phyloP scores from a whole-genome alignment of 805 yeast genomes.

The Spathaspora passalidarum region DNA sequence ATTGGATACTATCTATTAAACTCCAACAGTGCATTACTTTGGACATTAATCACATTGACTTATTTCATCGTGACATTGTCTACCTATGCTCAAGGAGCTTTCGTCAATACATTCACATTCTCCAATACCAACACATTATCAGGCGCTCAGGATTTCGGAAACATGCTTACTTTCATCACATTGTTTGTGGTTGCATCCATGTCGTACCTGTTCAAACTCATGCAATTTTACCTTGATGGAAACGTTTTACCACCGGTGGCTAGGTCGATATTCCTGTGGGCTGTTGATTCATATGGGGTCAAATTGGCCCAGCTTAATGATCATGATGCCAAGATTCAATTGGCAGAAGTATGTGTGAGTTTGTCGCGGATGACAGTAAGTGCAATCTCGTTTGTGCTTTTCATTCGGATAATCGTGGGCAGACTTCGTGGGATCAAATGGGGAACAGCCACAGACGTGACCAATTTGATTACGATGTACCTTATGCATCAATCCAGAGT shows the following conservation, averaged over 20 bases:
- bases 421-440: constrained; percentile 19
- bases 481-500: constrained; percentile 55
- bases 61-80: constrained; percentile 21
- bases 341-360: constrained; percentile 22
- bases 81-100: constrained; percentile 23
- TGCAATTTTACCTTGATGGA: constrained; percentile 53
- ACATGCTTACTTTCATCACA: constrained; percentile 40
- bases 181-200: constrained; percentile 45
- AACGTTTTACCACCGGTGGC: constrained; percentile 43
- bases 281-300: constrained; percentile 15
- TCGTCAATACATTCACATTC: constrained; percentile 17
- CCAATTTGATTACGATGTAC: constrained; percentile 35
- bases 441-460: constrained; percentile 33
- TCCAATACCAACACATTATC: constrained; percentile 1
- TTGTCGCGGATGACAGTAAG: constrained; percentile 23
- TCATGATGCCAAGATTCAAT: constrained; percentile 9
- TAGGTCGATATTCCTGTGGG: constrained; percentile 14
- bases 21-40: constrained; percentile 30
- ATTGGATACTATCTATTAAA: constrained; percentile 41
- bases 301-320: not conserved
- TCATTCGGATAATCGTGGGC: constrained; percentile 26
- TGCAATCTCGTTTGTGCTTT: constrained; percentile 24
- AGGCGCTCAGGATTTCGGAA: constrained; percentile 17
- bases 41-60: constrained; percentile 48
- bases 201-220: constrained; percentile 52